Evolutionary conservation across 2,329 filamentous ascomycete species (phyloP), one percentile per base, ranked within the genome.

Genomic region (Malbranchea zuffiana): DNA sequence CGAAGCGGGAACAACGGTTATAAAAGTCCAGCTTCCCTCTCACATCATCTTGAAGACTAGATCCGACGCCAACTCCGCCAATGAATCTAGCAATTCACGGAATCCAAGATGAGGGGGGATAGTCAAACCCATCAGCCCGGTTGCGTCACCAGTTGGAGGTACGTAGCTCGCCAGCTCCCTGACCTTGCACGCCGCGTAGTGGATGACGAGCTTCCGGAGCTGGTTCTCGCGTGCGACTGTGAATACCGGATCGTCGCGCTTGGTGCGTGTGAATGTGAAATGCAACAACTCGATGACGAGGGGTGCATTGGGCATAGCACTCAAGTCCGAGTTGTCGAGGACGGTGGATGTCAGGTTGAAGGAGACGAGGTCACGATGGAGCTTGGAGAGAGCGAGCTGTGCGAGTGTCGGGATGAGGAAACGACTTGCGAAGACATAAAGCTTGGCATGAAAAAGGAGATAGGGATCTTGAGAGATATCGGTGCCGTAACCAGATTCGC

Each of bases 401-500:
- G 58, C 58, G 17, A 63, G 53, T 10, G 53, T 54, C 3, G 57
- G 55, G 38, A 63, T 59, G 28, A 62, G 47, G 45, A 60, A 63
- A 32, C 56, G 56, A 2, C 57, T 59, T n/a, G 60, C 59, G 37
- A 63, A 62, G 40, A 61, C 55, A 42, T 63, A 62, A 30, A 63
- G 41, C 47, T 63, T 62, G n/a, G 60, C 60, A 27, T 63, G 60
- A 46, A 62, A 62, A 25, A 60, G 50, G 18, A 62, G 51, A 38
- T 63, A 62, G 3, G 59, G 59, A 8, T 47, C 42, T 2, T 33
- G 29, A 21, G 24, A 37, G 28, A n/a, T 29, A 7, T 34, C 29
- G 32, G 33, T 38, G 38, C 38, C 24, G 32, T 41, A 39, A 4
- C 30, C 21, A 5, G 33, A 34, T 4, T 32, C 35, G 35, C 39